phyloP scores from a whole-genome alignment of 495 filamentous ascomycete species.

The Daldinia grandis region DNA sequence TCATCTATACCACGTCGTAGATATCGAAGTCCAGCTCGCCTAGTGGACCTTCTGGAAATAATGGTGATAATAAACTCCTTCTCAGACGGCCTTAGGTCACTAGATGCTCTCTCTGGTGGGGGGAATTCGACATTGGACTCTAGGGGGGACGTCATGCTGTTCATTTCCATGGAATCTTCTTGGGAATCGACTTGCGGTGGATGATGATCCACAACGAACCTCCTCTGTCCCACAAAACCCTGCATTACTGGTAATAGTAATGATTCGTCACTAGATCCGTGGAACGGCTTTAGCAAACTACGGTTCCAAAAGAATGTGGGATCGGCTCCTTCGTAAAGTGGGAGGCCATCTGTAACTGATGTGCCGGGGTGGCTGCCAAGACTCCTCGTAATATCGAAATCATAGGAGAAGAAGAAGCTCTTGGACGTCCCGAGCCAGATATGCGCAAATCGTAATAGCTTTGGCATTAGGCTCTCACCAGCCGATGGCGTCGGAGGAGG shows the following conservation, averaged over 20 bases:
- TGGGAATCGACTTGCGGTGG: conserved; percentile 55
- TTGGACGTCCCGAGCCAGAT: conserved; percentile 77
- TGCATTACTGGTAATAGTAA: conserved; percentile 88
- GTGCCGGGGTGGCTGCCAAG: conserved; percentile 57
- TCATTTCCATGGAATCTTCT: conserved; percentile 55
- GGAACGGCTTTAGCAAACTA: conserved; percentile 76
- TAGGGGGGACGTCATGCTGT: conserved; percentile 40
- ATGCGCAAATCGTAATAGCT: conserved; percentile 81
- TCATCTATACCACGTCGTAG: conserved; percentile 92
- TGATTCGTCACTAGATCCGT: conserved; percentile 68
- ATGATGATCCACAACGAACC: conserved; percentile 70
- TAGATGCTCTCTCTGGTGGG: conserved; percentile 29
- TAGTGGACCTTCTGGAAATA: conserved; percentile 83
- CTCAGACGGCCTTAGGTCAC: conserved; percentile 49
- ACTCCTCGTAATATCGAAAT: conserved; percentile 83
- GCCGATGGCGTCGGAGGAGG: conserved; percentile 40
- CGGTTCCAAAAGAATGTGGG: conserved; percentile 91
- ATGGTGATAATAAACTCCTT: conserved; percentile 78
- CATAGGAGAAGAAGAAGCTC: conserved; percentile 94
- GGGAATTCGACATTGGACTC: conserved; percentile 23
- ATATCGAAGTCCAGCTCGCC: conserved; percentile 88
- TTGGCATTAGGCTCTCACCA: conserved; percentile 71
- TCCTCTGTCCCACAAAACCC: conserved; percentile 90
- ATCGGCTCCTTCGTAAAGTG: conserved; percentile 78
- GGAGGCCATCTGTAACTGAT: conserved; percentile 53